These are phyloP conservation scores for Microcyclospora tardicrescens DNA, from an alignment of 2,329 filamentous ascomycete species.

Conservation along the genomic window DNA sequence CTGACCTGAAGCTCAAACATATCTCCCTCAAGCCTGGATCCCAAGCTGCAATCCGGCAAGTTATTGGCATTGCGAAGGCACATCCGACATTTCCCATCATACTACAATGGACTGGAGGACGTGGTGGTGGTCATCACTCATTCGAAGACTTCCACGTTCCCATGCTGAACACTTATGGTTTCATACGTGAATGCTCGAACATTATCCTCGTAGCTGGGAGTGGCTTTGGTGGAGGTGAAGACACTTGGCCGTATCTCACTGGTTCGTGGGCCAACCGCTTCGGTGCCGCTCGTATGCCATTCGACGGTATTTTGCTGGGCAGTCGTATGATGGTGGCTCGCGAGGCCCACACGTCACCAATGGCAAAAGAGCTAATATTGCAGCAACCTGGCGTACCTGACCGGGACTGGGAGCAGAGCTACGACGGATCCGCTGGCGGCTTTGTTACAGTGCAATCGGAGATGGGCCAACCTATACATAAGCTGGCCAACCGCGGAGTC, in stretches of 20 bases:
- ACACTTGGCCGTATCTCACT: constrained; percentile 79
- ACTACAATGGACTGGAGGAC: constrained; percentile 81
- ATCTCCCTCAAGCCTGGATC: constrained; percentile 86
- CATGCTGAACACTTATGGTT: constrained; percentile 73
- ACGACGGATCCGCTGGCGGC: constrained; percentile 75
- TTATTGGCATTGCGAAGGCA: constrained; percentile 78
- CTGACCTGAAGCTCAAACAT: constrained; percentile 77
- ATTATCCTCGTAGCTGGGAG: constrained; percentile 75
- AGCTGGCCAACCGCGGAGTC: constrained; percentile 87
- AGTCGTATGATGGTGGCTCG: constrained; percentile 87
- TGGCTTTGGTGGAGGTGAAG: constrained; percentile 73
- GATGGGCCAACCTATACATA: constrained; percentile 97
- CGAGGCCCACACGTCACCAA: constrained; percentile 72
- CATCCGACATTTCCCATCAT: constrained; percentile 79
- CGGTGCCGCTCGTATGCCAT: constrained; percentile 79
- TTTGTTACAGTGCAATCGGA: constrained; percentile 90
- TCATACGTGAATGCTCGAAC: constrained; percentile 69
- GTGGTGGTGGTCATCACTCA: constrained; percentile 71
- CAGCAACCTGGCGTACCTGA: constrained; percentile 70
- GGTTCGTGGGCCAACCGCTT: constrained; percentile 70
- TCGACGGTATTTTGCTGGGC: constrained; percentile 75
- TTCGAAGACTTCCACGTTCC: constrained; percentile 87
- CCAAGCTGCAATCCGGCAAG: constrained; percentile 62
- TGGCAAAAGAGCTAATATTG: constrained; percentile 75
- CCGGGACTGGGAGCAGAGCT: constrained; percentile 72